Evolutionary conservation across 2,329 filamentous ascomycete genomes (phyloP).

Genomic region (Colletotrichum australisinense): DNA sequence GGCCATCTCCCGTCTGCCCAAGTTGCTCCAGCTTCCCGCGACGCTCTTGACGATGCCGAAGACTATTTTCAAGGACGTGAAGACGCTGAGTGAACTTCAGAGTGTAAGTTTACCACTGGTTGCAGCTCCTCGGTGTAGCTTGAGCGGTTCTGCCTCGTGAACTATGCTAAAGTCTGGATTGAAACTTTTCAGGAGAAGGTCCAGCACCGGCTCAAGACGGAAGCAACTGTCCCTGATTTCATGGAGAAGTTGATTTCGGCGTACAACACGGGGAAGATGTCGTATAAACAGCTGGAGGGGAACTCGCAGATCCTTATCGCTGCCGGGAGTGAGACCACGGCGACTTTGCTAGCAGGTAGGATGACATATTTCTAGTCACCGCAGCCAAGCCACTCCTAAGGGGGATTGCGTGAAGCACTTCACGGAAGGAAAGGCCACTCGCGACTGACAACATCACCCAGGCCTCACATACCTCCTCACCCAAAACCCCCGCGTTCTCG

Average conservation of each 20-base stretch:
- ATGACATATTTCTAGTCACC: no score
- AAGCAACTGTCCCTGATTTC: background rate
- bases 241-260: slow-evolving; percentile 12
- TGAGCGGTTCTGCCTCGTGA: background rate
- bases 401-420: no score
- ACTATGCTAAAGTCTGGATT: background rate
- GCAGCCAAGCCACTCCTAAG: no score
- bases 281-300: slow-evolving; percentile 19
- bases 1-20: background rate
- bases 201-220: background rate
- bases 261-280: slow-evolving; percentile 13
- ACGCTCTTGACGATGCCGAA: background rate
- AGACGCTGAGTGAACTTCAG: background rate
- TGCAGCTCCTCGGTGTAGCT: background rate
- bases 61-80: background rate
- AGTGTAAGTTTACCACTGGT: background rate
- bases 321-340: slow-evolving; percentile 48
- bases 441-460: background rate
- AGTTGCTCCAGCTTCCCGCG: background rate
- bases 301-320: slow-evolving; percentile 39
- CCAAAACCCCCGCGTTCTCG: slow-evolving; percentile 42
- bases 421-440: no score
- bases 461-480: slow-evolving; percentile 42
- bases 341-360: slow-evolving; percentile 46
- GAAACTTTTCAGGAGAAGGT: background rate